phyloP scores from a whole-genome alignment of 306 rosid genomes.

The Malus asiatica region DNA sequence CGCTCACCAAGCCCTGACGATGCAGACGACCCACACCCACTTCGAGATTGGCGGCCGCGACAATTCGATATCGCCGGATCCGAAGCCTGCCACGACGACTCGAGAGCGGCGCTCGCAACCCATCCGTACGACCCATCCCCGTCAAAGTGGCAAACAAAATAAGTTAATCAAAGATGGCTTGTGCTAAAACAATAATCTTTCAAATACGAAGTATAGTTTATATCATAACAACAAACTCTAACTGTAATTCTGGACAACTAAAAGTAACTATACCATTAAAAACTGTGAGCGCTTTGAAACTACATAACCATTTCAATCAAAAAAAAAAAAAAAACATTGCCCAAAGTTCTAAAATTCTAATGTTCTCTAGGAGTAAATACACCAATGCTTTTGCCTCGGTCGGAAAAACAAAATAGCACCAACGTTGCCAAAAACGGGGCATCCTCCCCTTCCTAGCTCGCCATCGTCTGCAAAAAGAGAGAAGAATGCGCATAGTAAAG shows the following conservation, averaged over 20 bases:
- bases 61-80: no score
- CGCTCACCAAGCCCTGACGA: no score
- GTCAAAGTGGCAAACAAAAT: no score
- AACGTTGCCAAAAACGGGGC: neutral
- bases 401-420: neutral
- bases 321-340: neutral
- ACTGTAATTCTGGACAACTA: neutral
- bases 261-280: constrained; percentile 3
- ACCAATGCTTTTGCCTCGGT: neutral
- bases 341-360: neutral
- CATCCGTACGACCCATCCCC: no score
- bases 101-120: no score
- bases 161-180: no score
- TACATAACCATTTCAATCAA: constrained; percentile 2
- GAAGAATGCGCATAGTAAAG: neutral
- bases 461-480: neutral
- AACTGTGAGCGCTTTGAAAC: neutral
- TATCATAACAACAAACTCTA: neutral
- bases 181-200: neutral
- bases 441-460: neutral
- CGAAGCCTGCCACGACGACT: no score
- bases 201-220: neutral
- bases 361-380: neutral
- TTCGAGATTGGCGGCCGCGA: no score
- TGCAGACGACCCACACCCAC: no score